Conservation (phyloP, 179 eudicot species). For the Spinacia oleracea region DNA sequence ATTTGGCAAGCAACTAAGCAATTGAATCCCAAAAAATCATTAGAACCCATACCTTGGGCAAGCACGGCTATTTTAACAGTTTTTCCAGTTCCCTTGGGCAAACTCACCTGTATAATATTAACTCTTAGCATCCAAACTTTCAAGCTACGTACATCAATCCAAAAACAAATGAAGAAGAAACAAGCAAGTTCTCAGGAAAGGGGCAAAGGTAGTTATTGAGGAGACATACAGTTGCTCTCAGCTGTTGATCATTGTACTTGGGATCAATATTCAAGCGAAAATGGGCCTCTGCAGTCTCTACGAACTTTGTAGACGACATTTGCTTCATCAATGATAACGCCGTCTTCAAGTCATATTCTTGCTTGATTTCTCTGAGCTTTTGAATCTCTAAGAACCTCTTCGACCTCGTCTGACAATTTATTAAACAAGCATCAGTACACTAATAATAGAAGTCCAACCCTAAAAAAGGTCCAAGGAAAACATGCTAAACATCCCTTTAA, state of each 20-base stretch:
- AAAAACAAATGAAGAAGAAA: neutral
- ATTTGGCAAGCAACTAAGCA: neutral
- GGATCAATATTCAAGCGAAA: slow-evolving; percentile 97
- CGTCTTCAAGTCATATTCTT: slow-evolving; percentile 74
- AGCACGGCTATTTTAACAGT: slow-evolving; percentile 90
- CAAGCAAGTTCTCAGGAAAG: neutral
- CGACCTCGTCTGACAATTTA: slow-evolving; percentile 63
- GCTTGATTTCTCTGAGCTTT: slow-evolving; percentile 77
- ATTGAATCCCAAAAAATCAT: neutral
- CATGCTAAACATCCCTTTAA: neutral
- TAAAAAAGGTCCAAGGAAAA: neutral
- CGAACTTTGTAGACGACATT: slow-evolving; percentile 75
- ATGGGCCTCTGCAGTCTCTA: slow-evolving; percentile 90
- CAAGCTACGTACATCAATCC: neutral
- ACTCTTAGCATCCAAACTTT: slow-evolving; percentile 10
- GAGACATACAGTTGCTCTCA: slow-evolving; percentile 89
- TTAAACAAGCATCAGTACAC: slow-evolving; percentile 15
- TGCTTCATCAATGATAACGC: slow-evolving; percentile 79
- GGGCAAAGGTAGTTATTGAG: neutral
- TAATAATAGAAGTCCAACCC: neutral
- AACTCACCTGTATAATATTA: slow-evolving; percentile 60
- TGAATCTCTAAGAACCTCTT: slow-evolving; percentile 91
- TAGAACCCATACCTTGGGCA: slow-evolving; percentile 68
- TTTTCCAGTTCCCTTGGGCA: slow-evolving; percentile 97
- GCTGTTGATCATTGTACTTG: slow-evolving; percentile 95